Evolutionary conservation across 176 grass and related monocot species (phyloP), one percentile per base, ranked within the genome.

Genomic region (Zoysia japonica): DNA sequence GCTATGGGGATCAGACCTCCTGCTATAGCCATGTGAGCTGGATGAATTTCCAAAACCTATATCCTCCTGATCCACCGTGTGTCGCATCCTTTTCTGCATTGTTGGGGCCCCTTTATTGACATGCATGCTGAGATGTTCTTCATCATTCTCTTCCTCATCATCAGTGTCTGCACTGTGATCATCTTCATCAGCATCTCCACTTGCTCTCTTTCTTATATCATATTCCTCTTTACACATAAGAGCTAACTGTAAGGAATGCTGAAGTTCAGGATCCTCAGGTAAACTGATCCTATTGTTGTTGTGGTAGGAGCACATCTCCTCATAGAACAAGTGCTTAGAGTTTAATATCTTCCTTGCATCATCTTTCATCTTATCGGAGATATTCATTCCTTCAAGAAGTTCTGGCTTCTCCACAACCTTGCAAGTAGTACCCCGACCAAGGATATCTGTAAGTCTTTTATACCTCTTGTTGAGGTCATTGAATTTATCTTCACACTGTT

Each of bases 401-500:
- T 70, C 68, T 52, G 87, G 87, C 54, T 93, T 93, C 55, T 84
- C 87, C 20, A 89, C 87, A 66, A 89, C 74, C 65, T 11, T 76
- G 84, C 90, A 93, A 74, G 84, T 69, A 46, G 87, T 93, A 60
- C 90, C 87, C 50, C 81, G 85, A 15, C 90, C 87, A 62, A 89
- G 91, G 49, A 93, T 87, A 37, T 93, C 84, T 3, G 79, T 87
- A 55, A 93, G 91, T 72, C 84, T 80, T 76, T 82, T 93, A 79
- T 93, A 93, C 63, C 91, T 86, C 87, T 89, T 93, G 71, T 93
- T 93, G 4, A 93, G 91, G 70, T 93, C 91, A 77, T 93, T 89
- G 87, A 93, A 93, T 75, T 89, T 93, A 72, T 87, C 91, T 47
- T 93, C 91, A 43, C 91, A 89, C 69, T 93, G 87, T 59, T 93